A percentile compares a stretch with the other conserved stretches of the same genome.
phyloP scores from a whole-genome alignment of 805 yeast species.

The Priceomyces castillae region DNA sequence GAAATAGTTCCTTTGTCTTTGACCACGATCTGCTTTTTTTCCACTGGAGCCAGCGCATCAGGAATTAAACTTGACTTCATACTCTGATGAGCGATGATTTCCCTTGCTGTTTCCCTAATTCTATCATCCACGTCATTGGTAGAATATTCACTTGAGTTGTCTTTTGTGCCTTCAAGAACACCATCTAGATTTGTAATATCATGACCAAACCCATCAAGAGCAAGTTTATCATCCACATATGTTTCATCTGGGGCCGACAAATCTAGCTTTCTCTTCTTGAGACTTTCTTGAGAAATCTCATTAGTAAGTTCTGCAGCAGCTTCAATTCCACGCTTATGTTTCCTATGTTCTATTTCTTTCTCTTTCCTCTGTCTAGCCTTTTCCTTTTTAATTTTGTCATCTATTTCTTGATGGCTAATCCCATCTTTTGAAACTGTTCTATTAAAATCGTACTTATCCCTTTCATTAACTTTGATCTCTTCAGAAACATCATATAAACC shows the following conservation, averaged over 20 bases:
- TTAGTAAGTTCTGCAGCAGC: slow-evolving; percentile 23
- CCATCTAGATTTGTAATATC: neutral
- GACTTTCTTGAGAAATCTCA: slow-evolving; percentile 17
- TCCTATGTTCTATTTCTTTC: slow-evolving; percentile 13
- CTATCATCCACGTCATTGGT: slow-evolving; percentile 28
- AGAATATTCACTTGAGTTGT: too few species aligned
- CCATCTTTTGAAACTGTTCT: slow-evolving; percentile 45
- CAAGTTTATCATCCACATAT: slow-evolving; percentile 12
- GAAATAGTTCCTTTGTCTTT: neutral
- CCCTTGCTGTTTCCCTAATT: slow-evolving; percentile 32
- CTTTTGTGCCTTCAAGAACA: neutral
- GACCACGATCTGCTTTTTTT: neutral
- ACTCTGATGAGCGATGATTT: slow-evolving; percentile 28
- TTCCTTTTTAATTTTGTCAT: slow-evolving; percentile 28
- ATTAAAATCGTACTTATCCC: slow-evolving; percentile 42
- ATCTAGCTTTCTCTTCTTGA: slow-evolving; percentile 26
- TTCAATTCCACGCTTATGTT: slow-evolving; percentile 20
- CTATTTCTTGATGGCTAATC: slow-evolving; percentile 35
- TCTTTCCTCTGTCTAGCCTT: slow-evolving; percentile 22
- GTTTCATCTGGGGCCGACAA: slow-evolving; percentile 23
- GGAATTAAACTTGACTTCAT: slow-evolving; percentile 36
- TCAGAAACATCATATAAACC: slow-evolving; percentile 68
- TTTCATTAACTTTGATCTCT: slow-evolving; percentile 48
- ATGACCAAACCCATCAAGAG: neutral
- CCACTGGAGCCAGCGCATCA: neutral